phyloP scores from a whole-genome alignment of 1,139 yeast genomes.

The Blastobotrys serpentis region DNA sequence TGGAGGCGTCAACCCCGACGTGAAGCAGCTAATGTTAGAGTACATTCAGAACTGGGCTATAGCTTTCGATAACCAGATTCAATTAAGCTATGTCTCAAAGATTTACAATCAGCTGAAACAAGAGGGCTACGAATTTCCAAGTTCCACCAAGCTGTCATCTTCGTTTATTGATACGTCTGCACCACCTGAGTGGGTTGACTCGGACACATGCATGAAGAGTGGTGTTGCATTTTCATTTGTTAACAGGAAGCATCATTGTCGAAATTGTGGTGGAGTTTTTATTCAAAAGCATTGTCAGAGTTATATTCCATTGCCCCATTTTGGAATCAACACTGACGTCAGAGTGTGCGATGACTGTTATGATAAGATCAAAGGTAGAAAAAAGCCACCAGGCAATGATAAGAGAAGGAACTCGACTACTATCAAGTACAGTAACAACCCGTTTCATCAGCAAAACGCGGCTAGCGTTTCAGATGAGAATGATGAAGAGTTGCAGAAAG shows the following conservation, averaged over 20 bases:
- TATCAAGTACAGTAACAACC: conserved; percentile 10
- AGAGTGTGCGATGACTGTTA: conserved; percentile 92
- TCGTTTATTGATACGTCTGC: conserved; percentile 80
- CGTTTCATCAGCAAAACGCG: conserved; percentile 18
- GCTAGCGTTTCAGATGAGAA: conserved; percentile 43
- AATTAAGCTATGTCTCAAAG: conserved; percentile 62
- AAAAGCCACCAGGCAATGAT: not conserved
- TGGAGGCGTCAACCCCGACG: conserved; percentile 49
- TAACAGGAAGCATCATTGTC: conserved; percentile 92
- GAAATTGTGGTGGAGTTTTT: conserved; percentile 95
- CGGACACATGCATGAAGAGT: conserved; percentile 94
- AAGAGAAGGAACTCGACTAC: conserved; percentile 6
- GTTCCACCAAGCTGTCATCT: conserved; percentile 38
- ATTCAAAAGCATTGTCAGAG: conserved; percentile 81
- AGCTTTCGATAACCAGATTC: conserved; percentile 69
- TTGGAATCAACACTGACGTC: conserved; percentile 86
- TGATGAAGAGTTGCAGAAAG: conserved; percentile 75
- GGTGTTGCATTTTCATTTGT: conserved; percentile 75
- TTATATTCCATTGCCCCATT: conserved; percentile 66
- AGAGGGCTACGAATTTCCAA: conserved; percentile 68
- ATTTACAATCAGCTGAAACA: conserved; percentile 58
- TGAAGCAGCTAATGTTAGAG: conserved; percentile 59
- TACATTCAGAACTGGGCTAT: conserved; percentile 75
- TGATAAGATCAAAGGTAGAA: conserved; percentile 45
- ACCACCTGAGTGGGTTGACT: conserved; percentile 98